Percentiles rank a stretch among this genome's conserved stretches.
phyloP scores from a whole-genome alignment of 345 rosid genomes.

The Microthlaspi erraticum region DNA sequence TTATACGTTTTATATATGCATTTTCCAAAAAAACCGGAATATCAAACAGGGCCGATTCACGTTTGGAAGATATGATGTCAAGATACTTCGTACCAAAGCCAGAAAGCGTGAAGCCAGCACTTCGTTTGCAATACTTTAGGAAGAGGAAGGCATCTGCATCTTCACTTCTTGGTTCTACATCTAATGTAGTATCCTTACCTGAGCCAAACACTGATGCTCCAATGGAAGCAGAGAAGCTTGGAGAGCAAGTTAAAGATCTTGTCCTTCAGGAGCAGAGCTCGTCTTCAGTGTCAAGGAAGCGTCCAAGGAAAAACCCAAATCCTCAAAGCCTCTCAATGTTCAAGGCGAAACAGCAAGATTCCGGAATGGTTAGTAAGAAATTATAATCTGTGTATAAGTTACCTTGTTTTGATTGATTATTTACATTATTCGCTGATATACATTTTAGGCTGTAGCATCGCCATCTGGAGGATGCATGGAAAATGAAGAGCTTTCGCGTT shows the following conservation, averaged over 20 bases:
- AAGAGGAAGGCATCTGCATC: too few relatives aligned
- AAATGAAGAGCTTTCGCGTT: not conserved
- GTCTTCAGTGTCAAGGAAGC: not conserved
- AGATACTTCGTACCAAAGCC: not conserved
- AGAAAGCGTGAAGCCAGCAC: too few relatives aligned
- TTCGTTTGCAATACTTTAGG: too few relatives aligned
- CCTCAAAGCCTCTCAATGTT: too few relatives aligned
- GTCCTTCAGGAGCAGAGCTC: slow-evolving; percentile 27
- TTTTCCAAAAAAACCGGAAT: too few relatives aligned
- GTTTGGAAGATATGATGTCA: not conserved
- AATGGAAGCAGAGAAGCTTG: slow-evolving; percentile 29
- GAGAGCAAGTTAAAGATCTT: slow-evolving; percentile 3
- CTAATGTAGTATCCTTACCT: too few relatives aligned
- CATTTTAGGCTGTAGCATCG: slow-evolving; percentile 22
- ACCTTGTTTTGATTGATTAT: not conserved
- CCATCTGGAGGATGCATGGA: slow-evolving; percentile 10
- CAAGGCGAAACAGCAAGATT: too few relatives aligned
- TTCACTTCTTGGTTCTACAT: too few relatives aligned
- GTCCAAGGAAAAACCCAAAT: not conserved
- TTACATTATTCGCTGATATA: not conserved
- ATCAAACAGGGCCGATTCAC: slow-evolving; percentile 28
- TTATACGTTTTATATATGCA: too few relatives aligned
- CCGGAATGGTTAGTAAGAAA: slow-evolving; percentile 38
- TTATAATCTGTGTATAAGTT: not conserved
- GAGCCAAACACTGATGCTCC: slow-evolving; percentile 11